Conservation (phyloP, 2,329 filamentous ascomycete genomes). For the Alternaria triticina region DNA sequence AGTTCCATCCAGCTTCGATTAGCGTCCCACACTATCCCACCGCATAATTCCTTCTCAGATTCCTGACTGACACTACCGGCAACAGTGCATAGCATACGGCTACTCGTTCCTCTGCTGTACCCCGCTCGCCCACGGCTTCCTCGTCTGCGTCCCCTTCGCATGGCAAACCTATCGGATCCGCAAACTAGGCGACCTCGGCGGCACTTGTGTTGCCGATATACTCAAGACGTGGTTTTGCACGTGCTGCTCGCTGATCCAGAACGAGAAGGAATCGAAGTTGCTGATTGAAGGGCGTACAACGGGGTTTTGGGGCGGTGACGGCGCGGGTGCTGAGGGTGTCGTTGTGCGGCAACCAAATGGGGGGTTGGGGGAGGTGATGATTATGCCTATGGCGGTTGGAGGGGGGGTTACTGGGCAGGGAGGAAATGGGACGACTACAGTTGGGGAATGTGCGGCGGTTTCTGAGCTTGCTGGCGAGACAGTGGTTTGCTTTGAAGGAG, state of each 20-base stretch:
- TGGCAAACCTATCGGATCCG: neutral
- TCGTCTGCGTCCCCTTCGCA: neutral
- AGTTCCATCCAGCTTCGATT: neutral
- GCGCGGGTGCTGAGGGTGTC: neutral
- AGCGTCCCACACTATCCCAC: neutral
- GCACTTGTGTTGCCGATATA: neutral
- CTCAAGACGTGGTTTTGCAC: neutral
- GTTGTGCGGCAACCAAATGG: neutral
- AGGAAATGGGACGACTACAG: neutral
- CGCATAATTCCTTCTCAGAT: neutral
- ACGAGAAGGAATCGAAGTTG: conserved; percentile 1
- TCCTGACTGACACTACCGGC: neutral
- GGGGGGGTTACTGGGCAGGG: neutral
- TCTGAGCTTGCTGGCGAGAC: neutral
- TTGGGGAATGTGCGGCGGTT: neutral
- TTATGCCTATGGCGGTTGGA: neutral
- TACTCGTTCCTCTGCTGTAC: neutral
- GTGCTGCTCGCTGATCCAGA: conserved; percentile 2
- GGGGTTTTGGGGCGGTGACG: neutral
- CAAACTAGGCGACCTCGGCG: neutral
- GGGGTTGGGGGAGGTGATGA: neutral
- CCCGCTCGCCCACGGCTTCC: neutral
- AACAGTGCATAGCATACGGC: neutral
- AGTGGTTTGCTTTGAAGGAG: neutral
- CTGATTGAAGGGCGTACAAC: neutral